Conservation (phyloP, 345 rosid genomes). For the Trapa incisa region DNA sequence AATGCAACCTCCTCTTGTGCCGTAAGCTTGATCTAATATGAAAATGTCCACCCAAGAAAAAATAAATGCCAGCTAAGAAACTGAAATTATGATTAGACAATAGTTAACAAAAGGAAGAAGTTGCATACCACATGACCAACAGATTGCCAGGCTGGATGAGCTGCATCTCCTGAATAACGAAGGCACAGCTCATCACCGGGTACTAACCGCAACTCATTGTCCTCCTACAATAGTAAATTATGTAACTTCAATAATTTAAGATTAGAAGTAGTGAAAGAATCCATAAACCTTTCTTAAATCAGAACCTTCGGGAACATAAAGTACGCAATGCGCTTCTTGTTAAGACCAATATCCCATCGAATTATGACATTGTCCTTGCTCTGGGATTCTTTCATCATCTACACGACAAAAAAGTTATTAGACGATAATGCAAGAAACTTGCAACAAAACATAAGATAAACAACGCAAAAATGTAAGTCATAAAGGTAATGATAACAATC, state of each 20-base stretch:
- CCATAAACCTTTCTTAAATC: background rate
- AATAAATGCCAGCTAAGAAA: background rate
- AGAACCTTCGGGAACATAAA: slow-evolving; percentile 91
- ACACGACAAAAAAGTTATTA: slow-evolving; percentile 9
- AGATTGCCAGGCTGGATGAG: slow-evolving; percentile 97
- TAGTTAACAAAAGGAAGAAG: background rate
- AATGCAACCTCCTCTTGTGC: slow-evolving; percentile 98
- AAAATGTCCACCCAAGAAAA: slow-evolving; percentile 1
- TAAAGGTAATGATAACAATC: background rate
- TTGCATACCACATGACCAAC: slow-evolving; percentile 95
- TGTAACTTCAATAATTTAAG: slow-evolving; percentile 9
- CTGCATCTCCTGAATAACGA: slow-evolving; percentile 94
- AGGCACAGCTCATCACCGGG: slow-evolving; percentile 95
- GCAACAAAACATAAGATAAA: background rate
- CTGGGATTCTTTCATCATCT: slow-evolving; percentile 99
- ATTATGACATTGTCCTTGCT: slow-evolving; percentile 94
- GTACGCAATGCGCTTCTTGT: slow-evolving; percentile 93
- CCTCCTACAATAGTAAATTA: slow-evolving; percentile 50
- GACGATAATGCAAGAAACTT: background rate
- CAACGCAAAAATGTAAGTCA: background rate
- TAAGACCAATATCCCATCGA: slow-evolving; percentile 97
- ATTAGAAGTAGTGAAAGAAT: background rate
- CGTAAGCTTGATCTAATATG: slow-evolving; percentile 77
- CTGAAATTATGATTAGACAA: background rate
- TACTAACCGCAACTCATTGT: slow-evolving; percentile 90